Conservation (phyloP, 129 eudicot genomes). For the Scalesia atractyloides region DNA sequence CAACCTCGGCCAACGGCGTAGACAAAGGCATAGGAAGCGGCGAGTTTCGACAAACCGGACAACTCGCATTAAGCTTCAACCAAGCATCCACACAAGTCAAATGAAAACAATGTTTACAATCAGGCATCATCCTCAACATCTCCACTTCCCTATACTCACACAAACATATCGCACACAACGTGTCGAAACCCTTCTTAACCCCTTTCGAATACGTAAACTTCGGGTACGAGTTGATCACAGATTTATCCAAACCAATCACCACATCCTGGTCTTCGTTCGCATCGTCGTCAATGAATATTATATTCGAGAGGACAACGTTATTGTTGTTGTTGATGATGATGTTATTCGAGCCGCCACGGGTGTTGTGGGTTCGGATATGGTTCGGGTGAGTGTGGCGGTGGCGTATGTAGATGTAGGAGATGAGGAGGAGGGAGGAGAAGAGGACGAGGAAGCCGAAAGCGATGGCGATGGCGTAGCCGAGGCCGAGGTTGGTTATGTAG, state of each 20-base stretch:
- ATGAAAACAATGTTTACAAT: conserved; percentile 74
- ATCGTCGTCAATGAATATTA: conserved; percentile 70
- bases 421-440: conserved; percentile 64
- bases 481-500: conserved; percentile 49
- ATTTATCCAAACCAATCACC: conserved; percentile 61
- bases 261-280: conserved; percentile 42
- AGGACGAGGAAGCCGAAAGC: conserved; percentile 77
- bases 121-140: conserved; percentile 93
- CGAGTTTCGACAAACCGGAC: conserved; percentile 88
- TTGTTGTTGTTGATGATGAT: too few relatives aligned
- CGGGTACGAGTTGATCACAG: conserved; percentile 81
- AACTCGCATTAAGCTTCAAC: conserved; percentile 71
- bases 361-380: conserved; percentile 22
- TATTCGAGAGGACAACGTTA: conserved; percentile 52
- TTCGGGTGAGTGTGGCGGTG: conserved; percentile 19
- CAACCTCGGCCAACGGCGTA: conserved; percentile 88
- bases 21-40: conserved; percentile 91
- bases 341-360: conserved; percentile 23
- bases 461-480: conserved; percentile 73
- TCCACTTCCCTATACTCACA: conserved; percentile 70
- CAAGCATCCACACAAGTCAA: conserved; percentile 78
- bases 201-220: conserved; percentile 46
- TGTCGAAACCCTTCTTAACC: conserved; percentile 30
- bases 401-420: conserved; percentile 69
- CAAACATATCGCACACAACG: conserved; percentile 69